Conservation (phyloP, 2,329 filamentous ascomycete genomes). For the Triangularia verruculosa region DNA sequence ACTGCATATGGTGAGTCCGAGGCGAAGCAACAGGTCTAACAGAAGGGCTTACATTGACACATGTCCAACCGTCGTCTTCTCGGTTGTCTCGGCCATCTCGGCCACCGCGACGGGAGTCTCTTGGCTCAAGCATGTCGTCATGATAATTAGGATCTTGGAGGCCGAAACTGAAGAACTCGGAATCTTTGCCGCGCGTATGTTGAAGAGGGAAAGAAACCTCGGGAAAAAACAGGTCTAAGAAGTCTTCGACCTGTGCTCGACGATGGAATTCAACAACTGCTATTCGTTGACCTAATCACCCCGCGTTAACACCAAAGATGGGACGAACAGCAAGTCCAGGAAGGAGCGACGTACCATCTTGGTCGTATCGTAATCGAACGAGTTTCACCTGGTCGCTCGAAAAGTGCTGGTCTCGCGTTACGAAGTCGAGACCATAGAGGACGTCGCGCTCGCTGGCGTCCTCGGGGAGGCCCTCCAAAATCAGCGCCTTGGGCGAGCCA, state of each 20-base stretch:
- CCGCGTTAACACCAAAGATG: not conserved
- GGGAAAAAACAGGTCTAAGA: conserved; percentile 39
- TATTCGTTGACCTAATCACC: conserved; percentile 31
- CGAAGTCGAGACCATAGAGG: conserved; percentile 28
- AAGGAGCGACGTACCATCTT: conserved; percentile 17
- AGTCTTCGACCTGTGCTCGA: conserved; percentile 38
- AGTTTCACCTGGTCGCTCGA: conserved; percentile 26
- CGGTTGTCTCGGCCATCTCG: conserved; percentile 13
- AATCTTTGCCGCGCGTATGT: conserved; percentile 30
- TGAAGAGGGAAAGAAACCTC: conserved; percentile 35
- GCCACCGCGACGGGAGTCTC: conserved; percentile 5
- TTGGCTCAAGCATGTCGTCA: conserved; percentile 28
- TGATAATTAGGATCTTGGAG: conserved; percentile 38
- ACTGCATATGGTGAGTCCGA: conserved; percentile 13
- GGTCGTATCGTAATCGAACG: conserved; percentile 22
- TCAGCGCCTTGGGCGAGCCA: conserved; percentile 16
- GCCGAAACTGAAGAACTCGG: conserved; percentile 32
- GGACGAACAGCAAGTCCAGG: not conserved
- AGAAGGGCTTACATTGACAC: conserved; percentile 33
- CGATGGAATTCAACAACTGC: conserved; percentile 42
- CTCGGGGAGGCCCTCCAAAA: conserved; percentile 24
- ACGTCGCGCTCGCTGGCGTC: conserved; percentile 29
- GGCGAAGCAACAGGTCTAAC: not conserved
- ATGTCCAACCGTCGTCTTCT: conserved; percentile 40
- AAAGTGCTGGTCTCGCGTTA: conserved; percentile 25